These are phyloP conservation scores for Pascua guehoae DNA, from an alignment of 1,284 basidiomycete genomes.

Conservation along the genomic window DNA sequence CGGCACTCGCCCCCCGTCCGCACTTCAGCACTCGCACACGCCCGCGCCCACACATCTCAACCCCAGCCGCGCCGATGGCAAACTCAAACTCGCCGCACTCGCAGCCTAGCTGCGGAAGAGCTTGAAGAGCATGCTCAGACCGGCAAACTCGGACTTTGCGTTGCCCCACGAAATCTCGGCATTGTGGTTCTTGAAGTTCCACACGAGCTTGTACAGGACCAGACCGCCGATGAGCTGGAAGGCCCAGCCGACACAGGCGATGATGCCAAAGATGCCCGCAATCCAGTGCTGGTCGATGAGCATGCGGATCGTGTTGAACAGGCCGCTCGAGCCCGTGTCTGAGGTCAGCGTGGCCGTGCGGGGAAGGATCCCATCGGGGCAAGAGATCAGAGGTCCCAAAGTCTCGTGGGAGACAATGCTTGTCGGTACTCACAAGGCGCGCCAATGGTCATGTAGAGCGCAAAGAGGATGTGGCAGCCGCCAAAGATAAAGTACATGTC, in stretches of 20 bases:
- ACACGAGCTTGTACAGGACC: slow-evolving; percentile 46
- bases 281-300: slow-evolving; percentile 59
- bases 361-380: no score
- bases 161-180: slow-evolving; percentile 40
- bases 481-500: slow-evolving; percentile 93
- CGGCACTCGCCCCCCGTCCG: no score
- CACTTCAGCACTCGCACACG: no score
- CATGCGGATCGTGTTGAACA: slow-evolving; percentile 84
- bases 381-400: slow-evolving; percentile 19
- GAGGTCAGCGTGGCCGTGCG: slow-evolving; percentile 29
- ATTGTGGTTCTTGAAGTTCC: slow-evolving; percentile 50
- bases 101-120: slow-evolving; percentile 16
- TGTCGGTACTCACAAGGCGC: slow-evolving; percentile 59
- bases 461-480: slow-evolving; percentile 87
- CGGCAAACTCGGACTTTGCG: slow-evolving; percentile 21
- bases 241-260: slow-evolving; percentile 83
- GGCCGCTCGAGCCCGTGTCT: slow-evolving; percentile 87
- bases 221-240: slow-evolving; percentile 60
- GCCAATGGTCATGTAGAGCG: slow-evolving; percentile 80
- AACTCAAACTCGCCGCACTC: neutral
- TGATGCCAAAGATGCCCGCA: slow-evolving; percentile 70
- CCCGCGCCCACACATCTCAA: no score
- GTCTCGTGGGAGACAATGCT: no score
- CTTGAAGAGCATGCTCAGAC: slow-evolving; percentile 16
- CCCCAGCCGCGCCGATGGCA: no score